A percentile compares a stretch with the other conserved stretches of the same genome.
phyloP scores from a whole-genome alignment of 352 stramenopile species.

The Phytophthora chlamydospora region DNA sequence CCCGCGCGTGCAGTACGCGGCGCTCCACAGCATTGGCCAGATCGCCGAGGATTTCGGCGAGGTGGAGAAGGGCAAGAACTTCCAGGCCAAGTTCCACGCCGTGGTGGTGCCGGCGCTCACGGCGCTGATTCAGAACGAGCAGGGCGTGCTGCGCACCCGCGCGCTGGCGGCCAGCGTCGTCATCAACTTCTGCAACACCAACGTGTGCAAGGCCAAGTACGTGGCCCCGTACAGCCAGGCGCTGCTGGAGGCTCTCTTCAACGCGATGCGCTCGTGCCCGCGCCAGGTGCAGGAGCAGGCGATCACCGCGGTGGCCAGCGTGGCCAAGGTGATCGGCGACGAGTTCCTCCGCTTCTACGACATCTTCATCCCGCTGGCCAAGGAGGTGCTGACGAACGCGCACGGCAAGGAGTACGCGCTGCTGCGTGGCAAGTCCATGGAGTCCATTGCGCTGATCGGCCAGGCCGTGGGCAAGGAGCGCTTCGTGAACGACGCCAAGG shows the following conservation, averaged over 20 bases:
- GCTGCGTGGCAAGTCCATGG: constrained; percentile 88
- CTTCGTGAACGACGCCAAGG: constrained; percentile 79
- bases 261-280: constrained; percentile 74
- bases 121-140: constrained; percentile 64
- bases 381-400: constrained; percentile 83
- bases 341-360: constrained; percentile 85
- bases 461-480: constrained; percentile 88
- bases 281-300: constrained; percentile 89
- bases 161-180: constrained; percentile 79
- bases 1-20: constrained; percentile 82
- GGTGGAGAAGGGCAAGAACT: constrained; percentile 89
- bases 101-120: constrained; percentile 73
- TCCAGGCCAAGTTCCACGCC: constrained; percentile 81
- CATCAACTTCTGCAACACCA: constrained; percentile 88
- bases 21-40: constrained; percentile 85
- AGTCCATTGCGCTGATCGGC: constrained; percentile 88
- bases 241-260: constrained; percentile 82
- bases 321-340: constrained; percentile 83
- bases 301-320: constrained; percentile 85
- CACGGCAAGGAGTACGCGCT: constrained; percentile 80
- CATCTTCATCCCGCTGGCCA: constrained; percentile 89
- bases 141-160: constrained; percentile 72
- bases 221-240: constrained; percentile 67
- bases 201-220: constrained; percentile 85
- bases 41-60: constrained; percentile 85